Conservation (phyloP, 2,329 filamentous ascomycete genomes). For the Fusarium pseudonygamai region DNA sequence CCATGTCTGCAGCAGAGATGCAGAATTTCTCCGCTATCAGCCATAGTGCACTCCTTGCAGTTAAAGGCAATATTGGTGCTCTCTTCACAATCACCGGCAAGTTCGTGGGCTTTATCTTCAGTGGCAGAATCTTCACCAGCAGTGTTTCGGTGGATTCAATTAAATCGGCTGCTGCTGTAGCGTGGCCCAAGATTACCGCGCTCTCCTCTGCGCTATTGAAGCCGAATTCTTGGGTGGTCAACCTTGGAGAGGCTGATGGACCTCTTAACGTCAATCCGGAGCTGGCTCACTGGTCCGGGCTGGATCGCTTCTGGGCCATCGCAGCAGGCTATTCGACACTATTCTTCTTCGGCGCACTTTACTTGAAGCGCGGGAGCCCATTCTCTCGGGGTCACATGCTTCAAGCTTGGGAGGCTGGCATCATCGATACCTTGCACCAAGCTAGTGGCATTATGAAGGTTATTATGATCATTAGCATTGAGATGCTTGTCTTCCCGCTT, state of each 20-base stretch:
- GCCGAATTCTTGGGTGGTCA: constrained; percentile 68
- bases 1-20: constrained; percentile 68
- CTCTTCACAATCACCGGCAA: constrained; percentile 53
- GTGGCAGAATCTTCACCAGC: constrained; percentile 51
- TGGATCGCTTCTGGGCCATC: constrained; percentile 76
- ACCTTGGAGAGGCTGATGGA: constrained; percentile 57
- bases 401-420: constrained; percentile 75
- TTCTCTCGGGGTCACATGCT: constrained; percentile 67
- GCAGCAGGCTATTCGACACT: constrained; percentile 83
- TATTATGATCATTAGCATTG: constrained; percentile 97
- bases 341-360: constrained; percentile 77
- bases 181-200: constrained; percentile 29
- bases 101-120: constrained; percentile 55
- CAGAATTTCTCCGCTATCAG: constrained; percentile 81
- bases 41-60: constrained; percentile 71
- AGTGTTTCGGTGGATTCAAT: constrained; percentile 19
- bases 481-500: constrained; percentile 96
- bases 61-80: constrained; percentile 63
- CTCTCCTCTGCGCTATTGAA: constrained; percentile 49
- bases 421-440: constrained; percentile 88
- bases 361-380: constrained; percentile 77
- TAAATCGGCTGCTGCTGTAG: constrained; percentile 9
- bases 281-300: constrained; percentile 73
- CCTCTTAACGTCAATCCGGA: constrained; percentile 59
- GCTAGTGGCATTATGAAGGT: constrained; percentile 98